phyloP scores from a whole-genome alignment of 176 grass and related monocot species.

The Oryza longistaminata region DNA sequence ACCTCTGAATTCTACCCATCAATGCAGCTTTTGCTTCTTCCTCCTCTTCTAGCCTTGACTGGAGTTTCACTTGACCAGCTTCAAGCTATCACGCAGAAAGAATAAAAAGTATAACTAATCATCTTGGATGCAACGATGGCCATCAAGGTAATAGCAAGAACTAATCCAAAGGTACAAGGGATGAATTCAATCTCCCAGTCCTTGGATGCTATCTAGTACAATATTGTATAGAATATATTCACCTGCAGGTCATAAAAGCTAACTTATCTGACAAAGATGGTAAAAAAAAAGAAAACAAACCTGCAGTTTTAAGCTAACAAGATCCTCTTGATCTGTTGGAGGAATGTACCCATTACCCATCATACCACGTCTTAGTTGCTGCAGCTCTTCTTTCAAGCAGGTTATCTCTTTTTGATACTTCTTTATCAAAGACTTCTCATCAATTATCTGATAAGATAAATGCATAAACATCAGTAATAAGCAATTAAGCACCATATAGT shows the following conservation, averaged over 20 bases:
- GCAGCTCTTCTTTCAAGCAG: conserved; percentile 91
- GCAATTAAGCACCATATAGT: conserved; percentile 20
- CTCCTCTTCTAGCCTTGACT: conserved; percentile 96
- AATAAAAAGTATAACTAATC: conserved; percentile 23
- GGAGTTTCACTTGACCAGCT: conserved; percentile 97
- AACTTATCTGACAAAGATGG: conserved; percentile 26
- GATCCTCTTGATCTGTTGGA: conserved; percentile 81
- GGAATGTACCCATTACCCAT: conserved; percentile 65
- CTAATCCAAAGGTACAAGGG: not conserved
- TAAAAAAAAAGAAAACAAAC: conserved; percentile 43
- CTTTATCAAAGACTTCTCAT: conserved; percentile 99
- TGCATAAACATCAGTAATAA: conserved; percentile 14
- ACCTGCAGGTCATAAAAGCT: not conserved
- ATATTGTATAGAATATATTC: not conserved
- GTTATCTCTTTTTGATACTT: conserved; percentile 98
- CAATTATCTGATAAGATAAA: conserved; percentile 83
- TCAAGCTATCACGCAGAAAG: conserved; percentile 62
- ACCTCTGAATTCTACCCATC: conserved; percentile 93
- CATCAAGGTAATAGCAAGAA: not conserved
- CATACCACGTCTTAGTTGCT: conserved; percentile 88
- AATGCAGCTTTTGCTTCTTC: conserved; percentile 99
- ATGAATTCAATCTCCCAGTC: conserved; percentile 9
- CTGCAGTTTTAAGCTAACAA: conserved; percentile 97
- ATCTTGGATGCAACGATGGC: conserved; percentile 3
- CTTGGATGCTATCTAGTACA: conserved; percentile 6